Base-by-base conservation (phyloP, 2,329 filamentous ascomycete genomes). In the Immersiporthe knoxdaviesiana region DNA sequence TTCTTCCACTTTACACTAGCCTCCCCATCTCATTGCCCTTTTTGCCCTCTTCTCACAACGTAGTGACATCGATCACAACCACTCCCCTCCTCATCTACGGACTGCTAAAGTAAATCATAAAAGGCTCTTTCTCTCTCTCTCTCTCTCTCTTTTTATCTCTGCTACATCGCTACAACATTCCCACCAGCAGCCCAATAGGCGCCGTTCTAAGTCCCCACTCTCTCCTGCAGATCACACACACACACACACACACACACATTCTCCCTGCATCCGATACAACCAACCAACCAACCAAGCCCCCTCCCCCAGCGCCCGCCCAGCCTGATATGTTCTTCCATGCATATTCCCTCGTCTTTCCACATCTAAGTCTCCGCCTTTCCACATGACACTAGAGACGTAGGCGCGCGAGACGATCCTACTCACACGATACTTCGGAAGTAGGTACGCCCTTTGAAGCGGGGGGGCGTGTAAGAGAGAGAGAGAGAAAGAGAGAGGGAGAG, bases 361-460 rank as follows among this genome's bases (percentile, higher is more conserved):
- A 44, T 30, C 16, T n/a, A 21, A 3, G 32, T 35, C 56, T 37
- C 41, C 62, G 35, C 44, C 27, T 47, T 27, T 32, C 39, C 44
- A 54, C 56, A 59, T 59, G 56, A 11, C 56, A 37, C 56, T 56
- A 47, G n/a, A 35, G 30, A 11, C 6, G 24, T 18, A 44, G 41
- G 60, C 18, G 39, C 37, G 14, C 18, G 7, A 50, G 56, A 59
- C 14, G 30, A 37, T 59, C 16, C 56, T 32, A 59, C 56, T 37
- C 56, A 59, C 56, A 59, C 56, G 56, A 59, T 59, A 59, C 56
- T 58, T 21, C 52, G 52, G 52, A 56, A 47, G 44, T 47, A 47
- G 44, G 18, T 47, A 47, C 44, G 44, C 18, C 6, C 18, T 47
- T n/a, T 5, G 18, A 21, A 7, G 18, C 14, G 18, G 44, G 18